Base-by-base conservation (phyloP, 1,284 basidiomycete species). In the Malassezia dermatis region DNA sequence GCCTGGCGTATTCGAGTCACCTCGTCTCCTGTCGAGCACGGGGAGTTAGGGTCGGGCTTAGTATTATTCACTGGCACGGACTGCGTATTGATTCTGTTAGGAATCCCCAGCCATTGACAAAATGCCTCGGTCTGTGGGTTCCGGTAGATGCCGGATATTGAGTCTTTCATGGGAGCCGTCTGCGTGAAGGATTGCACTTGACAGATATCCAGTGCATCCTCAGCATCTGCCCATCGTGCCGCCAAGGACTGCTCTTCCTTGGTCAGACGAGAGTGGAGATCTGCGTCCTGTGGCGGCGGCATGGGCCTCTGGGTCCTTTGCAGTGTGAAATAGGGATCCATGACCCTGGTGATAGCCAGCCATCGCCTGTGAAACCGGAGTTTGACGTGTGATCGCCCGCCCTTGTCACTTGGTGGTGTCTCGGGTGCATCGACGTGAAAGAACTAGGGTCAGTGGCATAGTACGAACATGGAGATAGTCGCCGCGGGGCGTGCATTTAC, bases 71-170 rank as follows among this genome's bases (percentile, higher is more conserved):
- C 13, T 35, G 8, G 11, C 13, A 5, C n/a, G 15, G 49, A 24
- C 1, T 48, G 52, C 1, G 79, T 76, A 54, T 89, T 88, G 58
- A 93, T 82, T 68, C 82, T 84, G 75, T 94, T 91, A 60, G 82
- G 80, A 28, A 98, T 80, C 3, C 81, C 81, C 26, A 95, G 71
- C 79, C 94, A 82, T 24, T 77, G 75, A 65, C 88, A 89, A 63
- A 95, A 86, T 1, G 88, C 84, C 52, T 83, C 83, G 0, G 91
- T 98, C 70, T 96, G 93, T 8, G 88, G 86, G 68, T 94, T 95
- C 5, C 84, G 83, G 75, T 88, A 91, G 78, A 83, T 84, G 6
- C 81, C 80, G 4, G 83, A 86, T 87, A 67, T 19, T 59, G 15
- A 48, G 23, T 19, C 24, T 4, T 78, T 64, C 2, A 82, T 81